A percentile compares a stretch with the other conserved stretches of the same genome.
Evolutionary conservation across 2,329 filamentous ascomycete species (phyloP).

Genomic region (Ophiocordyceps unilateralis): DNA sequence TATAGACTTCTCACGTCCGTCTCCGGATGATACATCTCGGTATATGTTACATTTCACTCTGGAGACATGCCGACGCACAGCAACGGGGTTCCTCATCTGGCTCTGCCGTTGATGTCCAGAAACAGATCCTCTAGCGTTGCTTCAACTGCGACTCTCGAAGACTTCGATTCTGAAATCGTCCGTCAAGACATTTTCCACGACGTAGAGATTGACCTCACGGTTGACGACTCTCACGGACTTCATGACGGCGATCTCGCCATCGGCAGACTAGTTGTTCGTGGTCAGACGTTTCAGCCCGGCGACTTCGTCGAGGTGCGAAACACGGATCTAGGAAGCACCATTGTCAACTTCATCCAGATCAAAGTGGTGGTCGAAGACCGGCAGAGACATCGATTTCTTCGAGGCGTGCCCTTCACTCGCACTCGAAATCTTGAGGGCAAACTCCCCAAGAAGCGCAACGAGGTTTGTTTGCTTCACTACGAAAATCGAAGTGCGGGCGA

Average conservation of each 20-base stretch:
- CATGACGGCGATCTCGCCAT: conserved; percentile 8
- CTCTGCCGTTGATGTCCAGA: too few species aligned
- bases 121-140: background rate
- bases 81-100: background rate
- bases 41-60: background rate
- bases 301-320: conserved; percentile 13
- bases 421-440: conserved; percentile 17
- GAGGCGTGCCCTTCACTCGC: conserved; percentile 21
- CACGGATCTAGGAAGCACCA: conserved; percentile 7
- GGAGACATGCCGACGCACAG: background rate
- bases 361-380: conserved; percentile 19
- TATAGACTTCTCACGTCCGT: too few species aligned
- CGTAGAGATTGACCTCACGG: conserved; percentile 15
- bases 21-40: too few species aligned
- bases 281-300: conserved; percentile 6
- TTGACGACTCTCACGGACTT: conserved; percentile 7
- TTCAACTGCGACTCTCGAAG: background rate
- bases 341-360: conserved; percentile 23
- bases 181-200: too few species aligned
- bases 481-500: conserved; percentile 17
- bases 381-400: conserved; percentile 10
- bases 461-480: conserved; percentile 21
- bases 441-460: conserved; percentile 22
- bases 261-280: conserved; percentile 3
- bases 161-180: background rate